Evolutionary conservation across 1,284 basidiomycete species (phyloP).

Genomic region (Stygiomarasmius scandens): DNA sequence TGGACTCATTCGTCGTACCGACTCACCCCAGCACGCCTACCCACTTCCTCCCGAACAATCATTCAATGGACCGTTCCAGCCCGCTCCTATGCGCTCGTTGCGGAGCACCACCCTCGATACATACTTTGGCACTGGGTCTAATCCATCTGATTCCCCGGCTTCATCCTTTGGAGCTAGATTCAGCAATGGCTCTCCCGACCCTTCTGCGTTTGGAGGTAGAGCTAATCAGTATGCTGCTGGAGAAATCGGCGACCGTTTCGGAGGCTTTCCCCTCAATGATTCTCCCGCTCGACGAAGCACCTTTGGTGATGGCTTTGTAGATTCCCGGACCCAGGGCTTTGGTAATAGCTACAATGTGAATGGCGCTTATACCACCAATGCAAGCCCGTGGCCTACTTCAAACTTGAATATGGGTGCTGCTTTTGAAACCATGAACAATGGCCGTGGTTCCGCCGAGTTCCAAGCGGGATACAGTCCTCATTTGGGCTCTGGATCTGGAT

Average conservation of each 20-base stretch:
- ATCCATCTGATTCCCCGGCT: slow-evolving; percentile 65
- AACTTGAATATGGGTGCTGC: slow-evolving; percentile 19
- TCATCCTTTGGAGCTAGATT: slow-evolving; percentile 69
- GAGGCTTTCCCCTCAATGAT: slow-evolving; percentile 19
- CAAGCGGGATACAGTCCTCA: slow-evolving; percentile 8
- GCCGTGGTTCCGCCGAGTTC: slow-evolving; percentile 23
- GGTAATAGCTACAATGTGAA: slow-evolving; percentile 38
- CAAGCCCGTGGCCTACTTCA: slow-evolving; percentile 39
- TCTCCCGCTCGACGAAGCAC: slow-evolving; percentile 33
- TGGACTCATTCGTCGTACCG: slow-evolving; percentile 52
- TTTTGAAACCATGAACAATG: slow-evolving; percentile 20
- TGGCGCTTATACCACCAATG: slow-evolving; percentile 32
- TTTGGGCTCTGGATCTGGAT: slow-evolving; percentile 1
- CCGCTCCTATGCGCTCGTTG: slow-evolving; percentile 60
- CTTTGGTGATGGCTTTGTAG: slow-evolving; percentile 33
- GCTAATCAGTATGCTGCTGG: slow-evolving; percentile 41
- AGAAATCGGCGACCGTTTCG: slow-evolving; percentile 33
- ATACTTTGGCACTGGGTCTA: slow-evolving; percentile 53
- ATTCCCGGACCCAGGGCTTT: slow-evolving; percentile 32
- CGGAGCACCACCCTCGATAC: slow-evolving; percentile 63
- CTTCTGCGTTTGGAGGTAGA: slow-evolving; percentile 55
- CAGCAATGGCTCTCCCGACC: slow-evolving; percentile 69
- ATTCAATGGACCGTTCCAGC: slow-evolving; percentile 61
- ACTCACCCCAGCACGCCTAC: slow-evolving; percentile 38
- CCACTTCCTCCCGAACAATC: slow-evolving; percentile 37